Base-by-base conservation (phyloP, 108 stramenopile genomes). In the Cyclotella choctawhatcheeana region DNA sequence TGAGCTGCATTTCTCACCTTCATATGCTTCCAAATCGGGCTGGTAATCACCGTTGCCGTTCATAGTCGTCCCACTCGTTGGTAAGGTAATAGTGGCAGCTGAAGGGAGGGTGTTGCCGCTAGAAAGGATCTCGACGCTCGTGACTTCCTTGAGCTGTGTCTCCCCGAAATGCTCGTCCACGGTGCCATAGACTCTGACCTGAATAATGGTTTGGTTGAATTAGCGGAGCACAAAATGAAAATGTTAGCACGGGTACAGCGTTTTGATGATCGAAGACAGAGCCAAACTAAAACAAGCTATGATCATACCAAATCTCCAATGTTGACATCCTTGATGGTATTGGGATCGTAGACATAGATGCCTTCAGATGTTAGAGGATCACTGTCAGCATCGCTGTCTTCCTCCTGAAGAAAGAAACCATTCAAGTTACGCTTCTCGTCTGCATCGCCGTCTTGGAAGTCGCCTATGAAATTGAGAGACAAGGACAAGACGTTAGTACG, bases 361-460 rank as follows among this genome's bases (percentile, higher is more conserved):
- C 82, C 82, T 64, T 77, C 75, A 12, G 82, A 83, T 5, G 75
- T 83, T 6, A 27, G 20, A 24, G 73, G 67, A 69, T 83, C 67
- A 45, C 17, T 3, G 76, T 83, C 82, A 30, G 40, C 53, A 24
- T 75, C 68, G 0, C 2, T 18, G 18, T 81, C 74, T 55, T 68
- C 67, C 74, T 83, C 76, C 51, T 83, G 82, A 17, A 79, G 50
- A 21, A 78, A 83, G 45, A 79, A 83, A 13, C 82, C 82, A n/a
- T 45, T 54, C 33, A 81, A 35, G 32, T 68, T 69, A 24, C 77
- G 77, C 14, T 44, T 44, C 3, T 64, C 51, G 25, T 78, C 77
- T 5, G 26, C 45, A 43, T 78, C 77, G 1, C 63, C 64, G 18
- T 68, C 64, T 47, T 77, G 74, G 33, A 73, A 76, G 52, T 71